Evolutionary conservation across 2,329 filamentous ascomycete genomes (phyloP).

Genomic region (Colletotrichum noveboracense): DNA sequence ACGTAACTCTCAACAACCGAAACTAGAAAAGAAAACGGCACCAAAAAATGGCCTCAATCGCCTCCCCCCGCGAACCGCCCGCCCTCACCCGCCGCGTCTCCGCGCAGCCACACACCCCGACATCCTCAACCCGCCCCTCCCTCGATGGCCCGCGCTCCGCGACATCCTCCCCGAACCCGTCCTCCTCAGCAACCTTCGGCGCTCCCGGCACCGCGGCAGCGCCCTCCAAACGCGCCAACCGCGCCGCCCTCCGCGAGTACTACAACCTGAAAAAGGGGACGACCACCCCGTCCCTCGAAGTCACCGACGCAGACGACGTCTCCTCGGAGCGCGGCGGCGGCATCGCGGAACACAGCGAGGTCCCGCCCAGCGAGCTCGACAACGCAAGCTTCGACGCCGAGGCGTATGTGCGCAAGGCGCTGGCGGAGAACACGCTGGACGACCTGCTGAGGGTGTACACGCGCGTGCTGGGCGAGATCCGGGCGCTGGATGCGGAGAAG

Average conservation of each 20-base stretch:
- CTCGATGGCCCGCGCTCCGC: conserved; percentile 69
- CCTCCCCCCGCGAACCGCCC: conserved; percentile 65
- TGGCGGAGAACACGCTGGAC: conserved; percentile 68
- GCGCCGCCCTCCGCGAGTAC: conserved; percentile 89
- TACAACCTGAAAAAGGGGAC: conserved; percentile 76
- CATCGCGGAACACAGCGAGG: conserved; percentile 50
- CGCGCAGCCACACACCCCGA: conserved; percentile 62
- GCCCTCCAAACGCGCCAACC: conserved; percentile 66
- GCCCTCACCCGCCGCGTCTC: conserved; percentile 63
- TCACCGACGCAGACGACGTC: conserved; percentile 38
- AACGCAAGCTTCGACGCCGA: conserved; percentile 73
- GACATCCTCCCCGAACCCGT: conserved; percentile 58
- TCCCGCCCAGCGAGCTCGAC: conserved; percentile 76
- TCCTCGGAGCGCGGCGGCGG: conserved; percentile 30
- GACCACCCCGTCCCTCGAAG: conserved; percentile 41
- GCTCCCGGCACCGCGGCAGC: conserved; percentile 26
- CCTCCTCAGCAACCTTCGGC: conserved; percentile 30
- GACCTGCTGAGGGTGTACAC: conserved; percentile 75
- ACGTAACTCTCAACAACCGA: fast-evolving
- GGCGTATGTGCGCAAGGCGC: conserved; percentile 67
- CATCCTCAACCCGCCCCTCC: conserved; percentile 77
- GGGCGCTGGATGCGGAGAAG: conserved; percentile 91
- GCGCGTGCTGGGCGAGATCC: conserved; percentile 77
- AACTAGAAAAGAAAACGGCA: no score
- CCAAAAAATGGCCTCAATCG: conserved; percentile 66